These are phyloP conservation scores for Fusarium dimerum DNA, from an alignment of 2,329 filamentous ascomycete species.

Conservation along the genomic window DNA sequence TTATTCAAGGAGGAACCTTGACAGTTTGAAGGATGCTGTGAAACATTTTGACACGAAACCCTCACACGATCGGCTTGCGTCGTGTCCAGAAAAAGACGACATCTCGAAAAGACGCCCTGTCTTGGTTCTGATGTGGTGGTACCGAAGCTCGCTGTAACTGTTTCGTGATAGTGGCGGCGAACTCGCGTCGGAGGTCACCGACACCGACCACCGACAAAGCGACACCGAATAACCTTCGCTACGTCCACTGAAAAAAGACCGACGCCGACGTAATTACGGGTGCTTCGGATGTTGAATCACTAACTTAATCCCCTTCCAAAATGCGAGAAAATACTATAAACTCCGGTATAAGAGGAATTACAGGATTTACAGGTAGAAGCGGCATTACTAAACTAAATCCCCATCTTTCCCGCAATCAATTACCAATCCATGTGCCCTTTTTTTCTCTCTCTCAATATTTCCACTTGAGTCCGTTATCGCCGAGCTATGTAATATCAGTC, in stretches of 20 bases:
- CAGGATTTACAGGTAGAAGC: no score
- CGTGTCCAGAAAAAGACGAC: background rate
- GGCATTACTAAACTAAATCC: no score
- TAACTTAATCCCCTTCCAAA: background rate
- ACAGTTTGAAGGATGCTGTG: no score
- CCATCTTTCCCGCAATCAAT: no score
- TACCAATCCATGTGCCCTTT: no score
- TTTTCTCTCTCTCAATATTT: no score
- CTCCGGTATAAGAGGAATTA: no score
- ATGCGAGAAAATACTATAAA: no score
- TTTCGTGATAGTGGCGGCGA: background rate
- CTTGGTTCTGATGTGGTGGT: background rate
- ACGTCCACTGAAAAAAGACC: background rate
- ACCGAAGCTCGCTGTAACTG: background rate
- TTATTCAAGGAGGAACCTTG: no score
- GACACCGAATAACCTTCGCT: background rate
- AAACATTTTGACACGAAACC: background rate
- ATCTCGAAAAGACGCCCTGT: background rate
- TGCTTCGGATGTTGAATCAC: conserved; percentile 18
- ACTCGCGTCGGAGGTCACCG: background rate
- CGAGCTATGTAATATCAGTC: no score
- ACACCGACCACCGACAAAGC: background rate
- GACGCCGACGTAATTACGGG: conserved; percentile 29
- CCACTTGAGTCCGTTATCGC: no score
- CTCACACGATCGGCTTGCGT: background rate